phyloP scores from a whole-genome alignment of 2,329 filamentous ascomycete genomes.

The Botrytis galanthina region DNA sequence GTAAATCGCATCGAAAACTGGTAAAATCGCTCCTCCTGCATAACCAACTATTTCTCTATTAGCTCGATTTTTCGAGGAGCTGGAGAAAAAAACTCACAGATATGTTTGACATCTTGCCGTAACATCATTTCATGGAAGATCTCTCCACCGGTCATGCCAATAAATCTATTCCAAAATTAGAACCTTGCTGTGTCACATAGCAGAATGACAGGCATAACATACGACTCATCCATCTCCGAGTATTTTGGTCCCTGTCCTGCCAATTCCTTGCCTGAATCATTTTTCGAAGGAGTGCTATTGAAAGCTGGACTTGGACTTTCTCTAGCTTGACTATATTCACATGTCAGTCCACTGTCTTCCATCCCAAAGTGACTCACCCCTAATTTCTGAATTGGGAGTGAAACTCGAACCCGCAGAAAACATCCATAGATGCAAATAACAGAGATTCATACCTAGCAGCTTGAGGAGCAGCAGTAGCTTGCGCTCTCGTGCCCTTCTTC shows the following conservation, averaged over 20 bases:
- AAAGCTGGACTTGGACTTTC: constrained; percentile 62
- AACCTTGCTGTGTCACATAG: constrained; percentile 15
- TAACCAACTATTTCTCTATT: constrained; percentile 64
- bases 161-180: constrained; percentile 58
- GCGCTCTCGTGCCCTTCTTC: constrained; percentile 42
- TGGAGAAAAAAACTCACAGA: constrained; percentile 64
- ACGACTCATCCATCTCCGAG: constrained; percentile 77
- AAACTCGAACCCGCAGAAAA: background rate
- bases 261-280: constrained; percentile 52
- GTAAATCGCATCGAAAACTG: constrained; percentile 98
- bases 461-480: constrained; percentile 45
- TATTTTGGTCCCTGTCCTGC: constrained; percentile 51
- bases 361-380: background rate
- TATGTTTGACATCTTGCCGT: constrained; percentile 83
- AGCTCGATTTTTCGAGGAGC: constrained; percentile 21
- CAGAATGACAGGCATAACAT: constrained; percentile 43
- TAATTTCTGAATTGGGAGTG: background rate
- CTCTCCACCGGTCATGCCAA: constrained; percentile 91
- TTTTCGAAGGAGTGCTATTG: constrained; percentile 46
- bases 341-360: constrained; percentile 5
- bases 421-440: background rate
- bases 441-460: constrained; percentile 31
- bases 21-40: constrained; percentile 92
- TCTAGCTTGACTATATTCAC: constrained; percentile 49
- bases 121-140: constrained; percentile 99